Base-by-base conservation (phyloP, 129 eudicot species). In the Escallonia rubra region DNA sequence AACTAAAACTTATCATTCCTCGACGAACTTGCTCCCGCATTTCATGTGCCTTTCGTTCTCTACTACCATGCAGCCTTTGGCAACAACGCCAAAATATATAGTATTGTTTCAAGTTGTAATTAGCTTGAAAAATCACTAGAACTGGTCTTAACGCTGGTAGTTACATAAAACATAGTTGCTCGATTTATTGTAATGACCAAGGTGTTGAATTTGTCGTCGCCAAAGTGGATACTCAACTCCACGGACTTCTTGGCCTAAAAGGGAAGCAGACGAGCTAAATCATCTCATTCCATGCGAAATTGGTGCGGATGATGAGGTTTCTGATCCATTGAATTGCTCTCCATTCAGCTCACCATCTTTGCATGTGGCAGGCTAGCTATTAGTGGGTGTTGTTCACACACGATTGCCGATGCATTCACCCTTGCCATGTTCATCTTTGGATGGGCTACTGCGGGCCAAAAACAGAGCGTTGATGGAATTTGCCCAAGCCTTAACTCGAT, bases 351-450 rank as follows among this genome's bases (percentile, higher is more conserved):
- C 4, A 79, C 56, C 41, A 55, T 4, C 9, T 79, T 79, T 13
- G 59, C 58, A 2, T 79, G 84, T 10, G 80, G 80, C 42, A 80
- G 76, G n/a, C 4, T 79, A 7, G 76, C 76, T 4, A 8, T 79
- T 13, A 67, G 73, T 1, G 7, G 58, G 3, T 49, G 48, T 8
- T 42, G 46, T 5, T 38, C 74, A 39, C 80, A 79, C 55, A 60
- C 38, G 12, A 15, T 65, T 2, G 69, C 65, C 7, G 82, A 77
- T 67, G 66, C 44, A 11, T 7, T 38, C 8, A 65, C 77, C 4
- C 6, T 56, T 4, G 10, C 5, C 12, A 11, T 15, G 7, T 71
- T 77, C 14, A 3, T 77, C 13, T 71, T 51, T 41, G 56, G 46
- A 3, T 77, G 81, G 81, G 77, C 81, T 45, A 47, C 6, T 12